Conservation (phyloP, 371 early-diverging fungal species). For the Syncephalastrum sp. region DNA sequence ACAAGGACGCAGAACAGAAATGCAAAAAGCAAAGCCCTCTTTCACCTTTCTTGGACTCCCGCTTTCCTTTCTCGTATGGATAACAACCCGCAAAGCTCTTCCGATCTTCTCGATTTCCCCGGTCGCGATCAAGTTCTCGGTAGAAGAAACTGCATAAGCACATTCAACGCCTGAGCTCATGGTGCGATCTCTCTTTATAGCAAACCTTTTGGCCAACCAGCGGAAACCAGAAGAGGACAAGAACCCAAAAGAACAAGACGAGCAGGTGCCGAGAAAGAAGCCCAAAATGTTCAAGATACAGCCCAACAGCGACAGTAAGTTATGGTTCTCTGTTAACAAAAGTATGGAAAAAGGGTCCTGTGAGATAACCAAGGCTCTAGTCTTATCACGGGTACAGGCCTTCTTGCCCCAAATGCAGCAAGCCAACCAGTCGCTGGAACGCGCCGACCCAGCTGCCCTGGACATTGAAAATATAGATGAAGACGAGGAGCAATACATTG, state of each 20-base stretch:
- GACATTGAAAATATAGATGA: constrained; percentile 57
- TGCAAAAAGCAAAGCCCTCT: no score
- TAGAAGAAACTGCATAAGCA: no score
- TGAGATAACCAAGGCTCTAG: constrained; percentile 13
- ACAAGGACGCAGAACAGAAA: background rate
- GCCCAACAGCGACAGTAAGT: constrained; percentile 31
- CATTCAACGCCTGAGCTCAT: no score
- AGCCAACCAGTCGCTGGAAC: constrained; percentile 50
- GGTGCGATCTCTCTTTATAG: no score
- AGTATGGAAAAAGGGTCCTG: background rate
- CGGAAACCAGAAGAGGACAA: no score
- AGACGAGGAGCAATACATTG: constrained; percentile 55
- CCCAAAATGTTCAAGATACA: constrained; percentile 27
- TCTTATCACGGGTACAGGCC: constrained; percentile 54
- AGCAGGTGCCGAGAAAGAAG: background rate
- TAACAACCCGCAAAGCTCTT: no score
- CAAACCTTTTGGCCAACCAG: no score
- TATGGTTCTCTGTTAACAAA: background rate
- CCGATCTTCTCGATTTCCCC: no score
- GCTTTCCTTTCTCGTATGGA: constrained; percentile 1
- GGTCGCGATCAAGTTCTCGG: no score
- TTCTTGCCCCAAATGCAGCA: constrained; percentile 57
- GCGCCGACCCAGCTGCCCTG: constrained; percentile 37
- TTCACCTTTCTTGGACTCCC: background rate
- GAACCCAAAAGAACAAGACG: no score